Evolutionary conservation across 2,329 filamentous ascomycete species (phyloP).

Genomic region (Zasmidium cellare): DNA sequence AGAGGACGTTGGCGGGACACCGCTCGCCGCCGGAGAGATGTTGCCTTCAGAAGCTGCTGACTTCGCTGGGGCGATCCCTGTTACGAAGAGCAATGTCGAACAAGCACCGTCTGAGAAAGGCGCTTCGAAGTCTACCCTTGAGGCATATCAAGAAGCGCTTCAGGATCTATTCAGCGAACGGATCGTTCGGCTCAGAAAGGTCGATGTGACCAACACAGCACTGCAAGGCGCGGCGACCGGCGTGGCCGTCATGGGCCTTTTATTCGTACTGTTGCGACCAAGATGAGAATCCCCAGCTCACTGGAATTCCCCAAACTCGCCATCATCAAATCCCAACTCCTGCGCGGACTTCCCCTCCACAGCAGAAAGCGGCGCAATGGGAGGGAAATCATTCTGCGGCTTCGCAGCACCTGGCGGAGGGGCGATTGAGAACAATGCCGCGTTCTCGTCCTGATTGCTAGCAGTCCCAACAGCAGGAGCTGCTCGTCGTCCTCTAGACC

Average conservation of each 20-base stretch:
- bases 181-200: slow-evolving; percentile 44
- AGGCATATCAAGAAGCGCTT: slow-evolving; percentile 23
- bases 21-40: slow-evolving; percentile 23
- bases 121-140: slow-evolving; percentile 5
- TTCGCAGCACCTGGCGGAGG: slow-evolving; percentile 60
- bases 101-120: not conserved
- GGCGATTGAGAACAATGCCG: slow-evolving; percentile 68
- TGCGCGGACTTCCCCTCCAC: slow-evolving; percentile 41
- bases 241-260: slow-evolving; percentile 35
- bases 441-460: slow-evolving; percentile 42
- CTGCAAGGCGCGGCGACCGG: slow-evolving; percentile 48
- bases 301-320: slow-evolving; percentile 82
- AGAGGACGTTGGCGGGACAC: slow-evolving; percentile 10
- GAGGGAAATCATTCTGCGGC: slow-evolving; percentile 54
- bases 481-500: slow-evolving; percentile 53
- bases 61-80: slow-evolving; percentile 11
- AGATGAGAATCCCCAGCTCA: slow-evolving; percentile 33
- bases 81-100: not conserved
- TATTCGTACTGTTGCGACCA: slow-evolving; percentile 36
- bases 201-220: slow-evolving; percentile 48
- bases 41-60: slow-evolving; percentile 27
- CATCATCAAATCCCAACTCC: slow-evolving; percentile 81
- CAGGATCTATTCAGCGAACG: slow-evolving; percentile 45
- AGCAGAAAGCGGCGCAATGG: slow-evolving; percentile 66
- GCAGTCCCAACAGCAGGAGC: slow-evolving; percentile 35